Conservation (phyloP, 345 rosid species). For the Aquilaria sinensis region DNA sequence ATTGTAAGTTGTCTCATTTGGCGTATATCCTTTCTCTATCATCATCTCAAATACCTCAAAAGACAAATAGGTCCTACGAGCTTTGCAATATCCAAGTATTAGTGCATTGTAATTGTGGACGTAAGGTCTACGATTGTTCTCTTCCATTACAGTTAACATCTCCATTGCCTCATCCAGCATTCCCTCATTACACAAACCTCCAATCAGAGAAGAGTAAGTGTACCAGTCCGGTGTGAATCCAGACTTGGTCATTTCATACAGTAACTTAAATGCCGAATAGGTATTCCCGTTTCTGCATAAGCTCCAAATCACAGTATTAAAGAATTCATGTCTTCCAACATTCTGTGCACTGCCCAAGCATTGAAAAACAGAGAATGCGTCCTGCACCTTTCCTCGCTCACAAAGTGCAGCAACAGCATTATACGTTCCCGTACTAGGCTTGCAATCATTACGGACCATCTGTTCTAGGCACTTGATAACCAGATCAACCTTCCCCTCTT, state of each 20-base stretch:
- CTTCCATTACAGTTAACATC: slow-evolving; percentile 58
- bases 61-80: slow-evolving; percentile 49
- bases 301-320: slow-evolving; percentile 51
- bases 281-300: slow-evolving; percentile 80
- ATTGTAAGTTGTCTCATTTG: slow-evolving; percentile 65
- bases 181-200: slow-evolving; percentile 75
- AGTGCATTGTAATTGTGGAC: slow-evolving; percentile 75
- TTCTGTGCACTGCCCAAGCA: slow-evolving; percentile 50
- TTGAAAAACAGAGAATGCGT: slow-evolving; percentile 68
- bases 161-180: slow-evolving; percentile 59
- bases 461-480: slow-evolving; percentile 60
- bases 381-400: slow-evolving; percentile 46
- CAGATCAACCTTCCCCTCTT: slow-evolving; percentile 57
- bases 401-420: slow-evolving; percentile 63
- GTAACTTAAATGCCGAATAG: slow-evolving; percentile 60
- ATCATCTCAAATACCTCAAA: slow-evolving; percentile 61
- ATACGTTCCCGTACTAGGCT: slow-evolving; percentile 71
- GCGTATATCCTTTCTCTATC: slow-evolving; percentile 57
- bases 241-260: slow-evolving; percentile 60
- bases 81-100: slow-evolving; percentile 63
- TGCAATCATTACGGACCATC: slow-evolving; percentile 51
- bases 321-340: slow-evolving; percentile 38
- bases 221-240: slow-evolving; percentile 65
- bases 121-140: slow-evolving; percentile 38
- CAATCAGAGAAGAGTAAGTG: slow-evolving; percentile 65